Base-by-base conservation (phyloP, 225 moss, liverwort and hornwort species). In the Marchantia polymorpha region DNA sequence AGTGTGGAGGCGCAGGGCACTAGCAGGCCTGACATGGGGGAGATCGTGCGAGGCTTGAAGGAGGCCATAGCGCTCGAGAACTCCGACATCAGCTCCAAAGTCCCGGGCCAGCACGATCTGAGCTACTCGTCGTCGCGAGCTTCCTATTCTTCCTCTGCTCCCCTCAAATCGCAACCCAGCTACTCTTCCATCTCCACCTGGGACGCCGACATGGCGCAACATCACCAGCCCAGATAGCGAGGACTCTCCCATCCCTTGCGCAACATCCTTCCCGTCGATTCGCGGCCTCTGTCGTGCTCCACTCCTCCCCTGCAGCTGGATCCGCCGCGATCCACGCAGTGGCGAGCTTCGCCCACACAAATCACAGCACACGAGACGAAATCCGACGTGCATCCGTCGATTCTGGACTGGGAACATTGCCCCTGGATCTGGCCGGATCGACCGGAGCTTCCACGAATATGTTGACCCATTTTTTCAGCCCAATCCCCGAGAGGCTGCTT, bases 51-150 rank as follows among this genome's bases (percentile, higher is more conserved):
- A 12, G 80, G 80, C 27, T 55, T 84, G 19, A 77, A 56, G 77
- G 80, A 84, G 52, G 80, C 84, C 17, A 81, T 84, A 11, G 72
- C 73, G 65, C 7, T 84, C 12, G 80, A 84, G 77, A 64, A 25
- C 49, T 55, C 80, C 31, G 69, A 61, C 30, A 60, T 61, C 63
- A 9, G 1, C 39, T 14, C 65, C 29, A 69, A 59, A 20, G 6
- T 7, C 22, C 50, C 0, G 16, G 61, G 31, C 27, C 10, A 39
- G 63, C 48, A 66, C 15, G 77, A 65, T 52, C 25, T 48, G 9
- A 27, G 26, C 11, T 64, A 77, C 77, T 8, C 26, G 11, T 78
- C 72, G 31, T 19, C 68, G 12, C 53, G 69, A 22, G 30, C 6
- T 13, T 69, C 81, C 15, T 52, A 73, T 55, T 75, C 81, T 0